phyloP scores from a whole-genome alignment of 2,329 filamentous ascomycete species.

The Neurospora sp. region DNA sequence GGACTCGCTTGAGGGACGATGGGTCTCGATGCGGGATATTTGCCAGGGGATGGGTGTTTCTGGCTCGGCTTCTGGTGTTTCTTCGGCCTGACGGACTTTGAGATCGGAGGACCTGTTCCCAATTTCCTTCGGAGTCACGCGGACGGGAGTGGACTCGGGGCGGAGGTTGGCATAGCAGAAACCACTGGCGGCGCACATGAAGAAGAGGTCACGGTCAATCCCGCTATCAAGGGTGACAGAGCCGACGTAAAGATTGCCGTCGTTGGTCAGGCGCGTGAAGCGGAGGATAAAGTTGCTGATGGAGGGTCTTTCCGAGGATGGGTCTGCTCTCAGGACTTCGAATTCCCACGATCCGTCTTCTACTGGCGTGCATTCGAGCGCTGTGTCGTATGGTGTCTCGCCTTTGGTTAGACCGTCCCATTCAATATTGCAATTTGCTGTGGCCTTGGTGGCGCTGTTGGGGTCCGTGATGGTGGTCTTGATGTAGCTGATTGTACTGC shows the following conservation, averaged over 20 bases:
- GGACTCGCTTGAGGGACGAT: background rate
- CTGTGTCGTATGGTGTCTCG: background rate
- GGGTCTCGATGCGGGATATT: background rate
- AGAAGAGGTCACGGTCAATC: background rate
- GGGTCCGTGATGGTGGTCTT: conserved; percentile 10
- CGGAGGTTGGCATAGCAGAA: background rate
- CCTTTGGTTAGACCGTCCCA: background rate
- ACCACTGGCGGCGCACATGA: background rate
- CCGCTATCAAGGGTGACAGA: background rate
- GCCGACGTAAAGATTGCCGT: background rate
- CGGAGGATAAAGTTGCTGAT: background rate
- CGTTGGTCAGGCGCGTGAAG: background rate
- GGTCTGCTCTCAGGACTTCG: background rate
- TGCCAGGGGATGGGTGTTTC: background rate
- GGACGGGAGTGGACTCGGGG: background rate
- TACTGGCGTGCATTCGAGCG: background rate
- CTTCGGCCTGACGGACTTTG: background rate
- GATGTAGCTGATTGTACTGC: conserved; percentile 1
- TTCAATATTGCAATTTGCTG: background rate
- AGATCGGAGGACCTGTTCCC: background rate
- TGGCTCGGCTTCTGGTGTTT: background rate
- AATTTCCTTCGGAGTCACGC: background rate
- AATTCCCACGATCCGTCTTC: background rate
- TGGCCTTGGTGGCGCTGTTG: background rate
- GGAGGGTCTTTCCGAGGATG: background rate